Evolutionary conservation across 805 yeast species (phyloP), one percentile per base, ranked within the genome.

Genomic region (Zygoascus ofunaensis): DNA sequence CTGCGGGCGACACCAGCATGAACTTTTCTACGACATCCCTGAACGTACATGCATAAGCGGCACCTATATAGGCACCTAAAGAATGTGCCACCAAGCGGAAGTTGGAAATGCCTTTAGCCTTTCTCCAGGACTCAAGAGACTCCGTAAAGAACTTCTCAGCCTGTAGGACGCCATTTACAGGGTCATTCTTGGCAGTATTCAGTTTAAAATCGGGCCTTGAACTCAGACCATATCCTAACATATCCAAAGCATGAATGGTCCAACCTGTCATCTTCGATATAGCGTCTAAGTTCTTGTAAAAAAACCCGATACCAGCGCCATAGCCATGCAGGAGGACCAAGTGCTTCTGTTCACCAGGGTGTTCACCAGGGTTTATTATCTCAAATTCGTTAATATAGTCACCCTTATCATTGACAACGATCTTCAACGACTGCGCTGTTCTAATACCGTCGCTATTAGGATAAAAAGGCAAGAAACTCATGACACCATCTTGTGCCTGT

Each of bases 161-260:
- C 38, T 67, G 66, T 3, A 62, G 54, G 37, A 77, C 69, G 18
- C 49, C 62, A 5, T 61, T 64, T 18, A 60, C 42, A 7, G 49
- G 36, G 39, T 49, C 60, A 33, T 52, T 45, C 15, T 37, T 37
- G 18, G 32, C 33, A 24, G 66, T 52, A 35, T 43, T 35, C 37
- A 60, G 49, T 14, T 41, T 32, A 58, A 84, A 85, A 39, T 70
- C 68, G 0, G 94, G 94, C 2, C 55, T 71, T 1, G 94, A 77
- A 0, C 94, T 83, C 46, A 86, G 78, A 1, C 97, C 98, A 63
- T 84, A 90, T 0, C 98, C 98, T 2, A 87, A 72, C 44, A 89
- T 64, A 58, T 90, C 98, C 2, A 90, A 73, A 0, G 95, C 85
- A 64, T 87, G 95, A 37, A 89, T 69, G 44, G 80, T 73, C 84